Percentiles rank a stretch among this genome's conserved stretches.
phyloP scores from a whole-genome alignment of 805 yeast genomes.

The Cyberlindnera mrakii region DNA sequence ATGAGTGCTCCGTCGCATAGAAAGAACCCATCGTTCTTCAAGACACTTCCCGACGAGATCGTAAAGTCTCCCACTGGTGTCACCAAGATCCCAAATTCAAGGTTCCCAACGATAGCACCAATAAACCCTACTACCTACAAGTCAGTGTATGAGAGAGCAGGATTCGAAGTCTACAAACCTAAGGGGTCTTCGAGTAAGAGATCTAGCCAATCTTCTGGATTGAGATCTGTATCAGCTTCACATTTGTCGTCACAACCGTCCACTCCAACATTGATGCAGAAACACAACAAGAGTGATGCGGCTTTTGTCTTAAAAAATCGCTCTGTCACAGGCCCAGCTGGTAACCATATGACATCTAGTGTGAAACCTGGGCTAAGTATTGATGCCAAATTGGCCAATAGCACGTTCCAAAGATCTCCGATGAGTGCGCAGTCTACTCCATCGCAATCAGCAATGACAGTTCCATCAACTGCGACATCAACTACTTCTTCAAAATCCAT shows the following conservation, averaged over 20 bases:
- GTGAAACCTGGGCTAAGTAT: conserved; percentile 3
- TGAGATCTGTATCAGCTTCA: background rate
- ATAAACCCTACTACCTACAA: conserved; percentile 42
- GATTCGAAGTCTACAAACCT: conserved; percentile 54
- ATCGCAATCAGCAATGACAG: background rate
- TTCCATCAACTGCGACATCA: background rate
- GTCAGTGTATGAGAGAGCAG: conserved; percentile 78
- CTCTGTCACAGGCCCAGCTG: too few relatives aligned
- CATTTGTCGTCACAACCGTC: background rate
- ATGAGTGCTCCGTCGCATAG: conserved; percentile 3
- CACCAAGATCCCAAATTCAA: conserved; percentile 30
- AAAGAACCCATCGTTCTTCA: conserved; percentile 21
- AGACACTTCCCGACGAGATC: conserved; percentile 21
- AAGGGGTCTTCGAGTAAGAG: background rate
- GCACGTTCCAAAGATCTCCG: too few relatives aligned
- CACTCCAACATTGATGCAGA: background rate
- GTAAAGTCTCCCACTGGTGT: conserved; percentile 22
- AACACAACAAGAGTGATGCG: background rate
- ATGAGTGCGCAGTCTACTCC: too few relatives aligned
- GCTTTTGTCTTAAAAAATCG: too few relatives aligned
- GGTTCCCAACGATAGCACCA: conserved; percentile 66
- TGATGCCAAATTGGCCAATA: conserved; percentile 13
- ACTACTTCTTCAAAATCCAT: background rate
- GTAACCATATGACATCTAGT: background rate
- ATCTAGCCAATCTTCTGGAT: conserved; percentile 1